phyloP scores from a whole-genome alignment of 805 yeast genomes.

The Danielozyma ontarioensis region DNA sequence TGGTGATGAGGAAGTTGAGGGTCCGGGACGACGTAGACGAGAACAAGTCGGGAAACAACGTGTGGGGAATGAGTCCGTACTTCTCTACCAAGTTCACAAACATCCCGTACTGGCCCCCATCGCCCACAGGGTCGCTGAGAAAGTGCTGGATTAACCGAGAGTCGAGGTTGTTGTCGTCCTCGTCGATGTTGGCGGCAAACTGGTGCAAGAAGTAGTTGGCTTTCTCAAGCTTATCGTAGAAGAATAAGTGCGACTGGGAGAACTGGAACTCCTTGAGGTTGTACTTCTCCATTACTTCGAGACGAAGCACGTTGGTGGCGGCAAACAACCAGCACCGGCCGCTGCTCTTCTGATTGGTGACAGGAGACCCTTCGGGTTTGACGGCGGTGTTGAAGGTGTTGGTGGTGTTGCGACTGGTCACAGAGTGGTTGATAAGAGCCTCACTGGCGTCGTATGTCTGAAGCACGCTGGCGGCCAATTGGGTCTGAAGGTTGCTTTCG shows the following conservation, averaged over 20 bases:
- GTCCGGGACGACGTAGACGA: slow-evolving; percentile 13
- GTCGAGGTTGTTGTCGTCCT: slow-evolving; percentile 10
- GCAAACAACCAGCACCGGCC: slow-evolving; percentile 19
- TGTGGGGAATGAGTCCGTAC: slow-evolving; percentile 14
- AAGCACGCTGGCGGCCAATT: slow-evolving; percentile 9
- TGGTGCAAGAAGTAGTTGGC: slow-evolving; percentile 13
- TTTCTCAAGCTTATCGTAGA: slow-evolving; percentile 15
- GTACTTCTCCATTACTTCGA: slow-evolving; percentile 11
- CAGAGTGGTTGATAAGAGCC: slow-evolving; percentile 11
- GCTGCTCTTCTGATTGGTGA: slow-evolving; percentile 20
- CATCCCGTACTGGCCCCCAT: slow-evolving; percentile 18
- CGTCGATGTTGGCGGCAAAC: slow-evolving; percentile 11
- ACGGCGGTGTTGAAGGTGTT: slow-evolving; percentile 40
- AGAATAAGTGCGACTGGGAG: slow-evolving; percentile 15
- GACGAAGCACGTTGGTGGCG: slow-evolving; percentile 12
- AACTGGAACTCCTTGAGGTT: slow-evolving; percentile 15
- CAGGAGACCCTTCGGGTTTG: slow-evolving; percentile 53
- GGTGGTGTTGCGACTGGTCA: slow-evolving; percentile 11
- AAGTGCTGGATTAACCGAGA: slow-evolving; percentile 11
- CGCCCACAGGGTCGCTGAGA: slow-evolving; percentile 13
- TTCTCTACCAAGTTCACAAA: slow-evolving; percentile 14
- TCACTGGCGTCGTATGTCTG: slow-evolving; percentile 11
- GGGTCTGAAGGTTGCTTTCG: slow-evolving; percentile 5
- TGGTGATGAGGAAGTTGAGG: slow-evolving; percentile 13
- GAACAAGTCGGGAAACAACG: slow-evolving; percentile 13